phyloP scores from a whole-genome alignment of 116 monocot species.

The Phalaenopsis hybrid region DNA sequence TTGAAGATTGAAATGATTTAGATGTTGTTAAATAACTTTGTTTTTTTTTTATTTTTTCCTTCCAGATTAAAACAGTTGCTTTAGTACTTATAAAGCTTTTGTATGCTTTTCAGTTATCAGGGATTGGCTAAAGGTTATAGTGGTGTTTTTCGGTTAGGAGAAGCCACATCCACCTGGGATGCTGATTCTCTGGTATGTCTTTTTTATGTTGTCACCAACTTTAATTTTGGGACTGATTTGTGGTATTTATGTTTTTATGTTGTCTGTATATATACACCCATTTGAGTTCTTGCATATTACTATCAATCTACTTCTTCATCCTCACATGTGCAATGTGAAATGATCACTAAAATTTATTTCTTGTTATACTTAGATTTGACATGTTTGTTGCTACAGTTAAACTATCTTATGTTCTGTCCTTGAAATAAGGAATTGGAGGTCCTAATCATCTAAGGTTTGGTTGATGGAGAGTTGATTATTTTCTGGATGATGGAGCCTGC shows the following conservation, averaged over 20 bases:
- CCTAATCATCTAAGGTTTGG: neutral
- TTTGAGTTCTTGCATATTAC: neutral
- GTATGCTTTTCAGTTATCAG: constrained; percentile 61
- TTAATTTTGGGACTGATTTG: neutral
- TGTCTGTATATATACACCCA: neutral
- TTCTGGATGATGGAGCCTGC: neutral
- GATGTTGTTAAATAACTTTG: neutral
- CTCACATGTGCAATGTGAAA: neutral
- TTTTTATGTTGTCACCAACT: constrained; percentile 2
- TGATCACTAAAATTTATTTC: neutral
- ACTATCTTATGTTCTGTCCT: neutral
- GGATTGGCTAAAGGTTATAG: constrained; percentile 95
- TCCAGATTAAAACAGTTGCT: neutral
- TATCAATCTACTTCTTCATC: too few relatives aligned
- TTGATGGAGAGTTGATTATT: neutral
- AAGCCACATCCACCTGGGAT: constrained; percentile 99
- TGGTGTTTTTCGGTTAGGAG: constrained; percentile 88
- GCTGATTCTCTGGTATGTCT: constrained; percentile 88
- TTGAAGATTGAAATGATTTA: neutral
- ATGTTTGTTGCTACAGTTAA: neutral
- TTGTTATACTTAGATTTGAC: neutral
- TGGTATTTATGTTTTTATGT: neutral
- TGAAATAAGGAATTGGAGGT: neutral
- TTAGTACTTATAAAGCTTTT: neutral
- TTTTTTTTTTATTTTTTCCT: neutral